Evolutionary conservation across 2,329 filamentous ascomycete species (phyloP).

Genomic region (Volutella citrinella): DNA sequence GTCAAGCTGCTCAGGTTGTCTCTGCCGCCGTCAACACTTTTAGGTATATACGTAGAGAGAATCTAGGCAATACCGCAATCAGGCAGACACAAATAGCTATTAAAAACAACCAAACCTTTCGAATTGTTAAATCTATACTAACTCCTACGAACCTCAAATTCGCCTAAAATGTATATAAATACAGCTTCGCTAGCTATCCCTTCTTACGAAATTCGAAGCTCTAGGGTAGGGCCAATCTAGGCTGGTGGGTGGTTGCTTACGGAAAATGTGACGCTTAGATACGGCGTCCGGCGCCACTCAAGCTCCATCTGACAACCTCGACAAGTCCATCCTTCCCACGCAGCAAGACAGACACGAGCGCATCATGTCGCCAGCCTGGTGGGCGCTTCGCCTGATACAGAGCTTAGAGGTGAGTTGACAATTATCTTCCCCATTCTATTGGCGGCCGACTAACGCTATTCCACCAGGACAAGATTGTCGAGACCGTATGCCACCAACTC

Average conservation of each 20-base stretch:
- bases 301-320: constrained; percentile 2
- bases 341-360: background rate
- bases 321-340: constrained; percentile 1
- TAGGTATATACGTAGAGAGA: no score
- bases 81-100: no score
- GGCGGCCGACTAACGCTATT: background rate
- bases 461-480: constrained; percentile 30
- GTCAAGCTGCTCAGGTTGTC: no score
- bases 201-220: background rate
- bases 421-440: accelerated
- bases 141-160: no score
- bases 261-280: constrained; percentile 14
- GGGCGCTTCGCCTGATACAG: constrained; percentile 31
- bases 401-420: constrained; percentile 34
- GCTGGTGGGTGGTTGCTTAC: constrained; percentile 6
- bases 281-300: constrained; percentile 1
- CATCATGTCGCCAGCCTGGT: constrained; percentile 32
- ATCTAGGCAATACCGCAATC: no score
- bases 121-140: background rate
- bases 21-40: no score
- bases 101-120: background rate
- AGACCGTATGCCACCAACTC: constrained; percentile 22
- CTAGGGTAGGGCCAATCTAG: constrained; percentile 9
- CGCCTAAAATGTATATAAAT: no score
- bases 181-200: no score